These are phyloP conservation scores for Lentithecium fluviatile DNA, from an alignment of 495 filamentous ascomycete species.

Conservation along the genomic window DNA sequence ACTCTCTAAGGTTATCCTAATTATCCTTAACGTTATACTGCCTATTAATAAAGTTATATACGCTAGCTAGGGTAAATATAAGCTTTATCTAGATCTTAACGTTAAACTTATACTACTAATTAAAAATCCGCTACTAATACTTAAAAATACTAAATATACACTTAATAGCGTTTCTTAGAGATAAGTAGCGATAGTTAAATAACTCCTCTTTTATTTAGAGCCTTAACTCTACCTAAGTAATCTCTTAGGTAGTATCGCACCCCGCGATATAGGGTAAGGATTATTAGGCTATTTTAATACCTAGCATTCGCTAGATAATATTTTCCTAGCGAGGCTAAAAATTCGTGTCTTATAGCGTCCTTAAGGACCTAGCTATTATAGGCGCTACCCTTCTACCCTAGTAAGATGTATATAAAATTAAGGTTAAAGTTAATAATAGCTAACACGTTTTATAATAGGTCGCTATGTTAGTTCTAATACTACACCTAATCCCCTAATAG, in stretches of 20 bases:
- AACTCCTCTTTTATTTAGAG: neutral
- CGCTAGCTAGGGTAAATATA: neutral
- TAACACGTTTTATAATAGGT: constrained; percentile 2
- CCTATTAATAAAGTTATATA: constrained; percentile 6
- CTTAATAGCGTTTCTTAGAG: constrained; percentile 1
- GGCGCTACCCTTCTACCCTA: constrained; percentile 1
- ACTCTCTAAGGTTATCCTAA: neutral
- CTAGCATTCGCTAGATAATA: neutral
- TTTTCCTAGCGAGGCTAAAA: neutral
- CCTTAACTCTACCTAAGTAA: neutral
- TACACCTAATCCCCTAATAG: too few species aligned
- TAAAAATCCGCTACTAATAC: neutral
- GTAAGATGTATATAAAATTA: constrained; percentile 1
- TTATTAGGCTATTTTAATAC: neutral
- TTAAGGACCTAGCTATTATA: neutral
- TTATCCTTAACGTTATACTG: neutral
- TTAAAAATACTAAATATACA: constrained; percentile 9
- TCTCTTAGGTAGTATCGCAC: too few species aligned
- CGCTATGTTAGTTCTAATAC: too few species aligned
- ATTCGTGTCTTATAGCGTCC: neutral
- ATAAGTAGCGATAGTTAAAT: constrained; percentile 1
- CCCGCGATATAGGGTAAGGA: too few species aligned
- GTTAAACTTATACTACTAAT: neutral
- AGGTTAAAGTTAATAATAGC: constrained; percentile 1
- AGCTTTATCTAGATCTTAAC: neutral